phyloP scores from a whole-genome alignment of 2,329 filamentous ascomycete species.

The Sporothrix pallida region DNA sequence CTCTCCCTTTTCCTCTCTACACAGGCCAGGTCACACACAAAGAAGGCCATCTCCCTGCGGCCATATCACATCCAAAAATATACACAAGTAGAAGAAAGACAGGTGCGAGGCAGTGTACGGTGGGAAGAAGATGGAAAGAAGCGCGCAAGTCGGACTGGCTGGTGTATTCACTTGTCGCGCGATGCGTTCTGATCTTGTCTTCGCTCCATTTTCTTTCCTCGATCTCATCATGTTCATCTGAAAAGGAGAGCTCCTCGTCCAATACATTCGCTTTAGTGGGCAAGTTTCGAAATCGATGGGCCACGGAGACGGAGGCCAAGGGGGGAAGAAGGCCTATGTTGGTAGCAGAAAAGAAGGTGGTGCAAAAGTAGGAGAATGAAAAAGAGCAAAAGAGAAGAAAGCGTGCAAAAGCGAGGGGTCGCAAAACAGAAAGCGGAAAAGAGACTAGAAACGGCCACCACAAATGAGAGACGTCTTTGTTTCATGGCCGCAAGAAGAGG shows the following conservation, averaged over 20 bases:
- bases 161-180: background rate
- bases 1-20: background rate
- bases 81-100: background rate
- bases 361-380: background rate
- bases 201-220: background rate
- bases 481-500: constrained; percentile 21
- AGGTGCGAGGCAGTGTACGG: background rate
- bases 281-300: constrained; percentile 6
- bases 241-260: background rate
- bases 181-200: background rate
- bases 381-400: background rate
- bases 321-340: background rate
- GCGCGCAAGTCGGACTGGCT: constrained; percentile 23
- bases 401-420: background rate
- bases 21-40: background rate
- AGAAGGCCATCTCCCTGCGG: constrained; percentile 24
- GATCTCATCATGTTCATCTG: background rate
- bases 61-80: constrained; percentile 15
- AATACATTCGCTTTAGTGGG: background rate
- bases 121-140: background rate
- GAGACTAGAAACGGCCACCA: background rate
- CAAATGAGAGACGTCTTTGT: background rate
- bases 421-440: background rate
- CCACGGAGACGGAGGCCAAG: background rate
- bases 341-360: background rate